A percentile compares a stretch with the other conserved stretches of the same genome.
These are phyloP conservation scores for Colletotrichum lini DNA, from an alignment of 2,329 filamentous ascomycete genomes.

Conservation along the genomic window DNA sequence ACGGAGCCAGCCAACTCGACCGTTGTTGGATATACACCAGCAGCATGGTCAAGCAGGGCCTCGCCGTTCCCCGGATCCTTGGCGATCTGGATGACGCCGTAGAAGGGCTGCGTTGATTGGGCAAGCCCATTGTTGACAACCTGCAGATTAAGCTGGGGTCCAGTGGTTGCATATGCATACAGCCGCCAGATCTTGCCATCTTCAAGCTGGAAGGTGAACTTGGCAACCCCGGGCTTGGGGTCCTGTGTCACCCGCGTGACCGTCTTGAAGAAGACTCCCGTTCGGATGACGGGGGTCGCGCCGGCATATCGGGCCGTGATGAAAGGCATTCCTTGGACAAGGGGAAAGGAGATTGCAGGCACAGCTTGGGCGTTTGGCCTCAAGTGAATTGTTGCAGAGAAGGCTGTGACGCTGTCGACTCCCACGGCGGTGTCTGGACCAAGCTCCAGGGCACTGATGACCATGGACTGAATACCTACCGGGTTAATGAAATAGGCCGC, in stretches of 20 bases:
- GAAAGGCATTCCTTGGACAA: slow-evolving; percentile 92
- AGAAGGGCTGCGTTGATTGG: slow-evolving; percentile 76
- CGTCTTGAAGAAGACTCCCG: slow-evolving; percentile 79
- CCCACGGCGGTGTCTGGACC: slow-evolving; percentile 70
- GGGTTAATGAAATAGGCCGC: slow-evolving; percentile 85
- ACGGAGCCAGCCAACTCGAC: slow-evolving; percentile 76
- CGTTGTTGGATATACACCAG: slow-evolving; percentile 80
- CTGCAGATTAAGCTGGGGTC: slow-evolving; percentile 75
- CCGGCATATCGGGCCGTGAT: slow-evolving; percentile 83
- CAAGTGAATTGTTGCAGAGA: slow-evolving; percentile 78
- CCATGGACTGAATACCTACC: slow-evolving; percentile 83
- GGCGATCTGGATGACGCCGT: slow-evolving; percentile 85
- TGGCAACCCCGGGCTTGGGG: slow-evolving; percentile 76
- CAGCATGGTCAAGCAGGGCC: slow-evolving; percentile 79
- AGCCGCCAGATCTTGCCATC: slow-evolving; percentile 84
- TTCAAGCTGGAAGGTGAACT: slow-evolving; percentile 81
- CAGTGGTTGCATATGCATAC: slow-evolving; percentile 77
- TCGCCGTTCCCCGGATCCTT: slow-evolving; percentile 81
- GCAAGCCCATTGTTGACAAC: slow-evolving; percentile 77
- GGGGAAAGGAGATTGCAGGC: slow-evolving; percentile 80
- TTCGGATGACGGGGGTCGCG: slow-evolving; percentile 80
- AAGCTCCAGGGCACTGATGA: slow-evolving; percentile 85
- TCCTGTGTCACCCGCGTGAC: slow-evolving; percentile 71
- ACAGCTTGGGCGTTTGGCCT: slow-evolving; percentile 64
- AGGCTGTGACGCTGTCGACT: slow-evolving; percentile 68